Conservation (phyloP, 352 stramenopile species). For the Phytophthora litchii region DNA sequence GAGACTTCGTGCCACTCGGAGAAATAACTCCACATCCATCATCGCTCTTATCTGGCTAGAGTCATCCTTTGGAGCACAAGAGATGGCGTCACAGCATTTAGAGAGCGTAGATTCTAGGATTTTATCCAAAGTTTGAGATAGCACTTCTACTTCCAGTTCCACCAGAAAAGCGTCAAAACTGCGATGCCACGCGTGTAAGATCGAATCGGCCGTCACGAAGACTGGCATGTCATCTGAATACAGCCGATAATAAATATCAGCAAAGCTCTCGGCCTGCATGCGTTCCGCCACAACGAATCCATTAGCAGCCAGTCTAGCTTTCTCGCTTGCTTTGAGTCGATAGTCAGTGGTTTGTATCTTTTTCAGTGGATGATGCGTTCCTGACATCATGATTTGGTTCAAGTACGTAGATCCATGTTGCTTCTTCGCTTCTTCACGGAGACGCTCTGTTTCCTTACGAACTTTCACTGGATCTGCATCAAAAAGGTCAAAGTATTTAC, state of each 20-base stretch:
- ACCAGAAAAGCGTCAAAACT: conserved; percentile 41
- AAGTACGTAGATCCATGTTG: conserved; percentile 3
- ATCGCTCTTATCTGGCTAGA: neutral
- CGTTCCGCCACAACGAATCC: conserved; percentile 25
- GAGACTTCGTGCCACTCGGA: conserved; percentile 20
- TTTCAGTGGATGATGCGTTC: conserved; percentile 17
- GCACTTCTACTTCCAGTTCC: conserved; percentile 15
- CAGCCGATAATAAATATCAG: conserved; percentile 33
- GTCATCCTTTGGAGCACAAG: neutral
- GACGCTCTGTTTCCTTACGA: neutral
- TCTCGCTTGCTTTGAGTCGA: conserved; percentile 25
- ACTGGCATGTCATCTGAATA: conserved; percentile 42
- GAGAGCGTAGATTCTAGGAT: conserved; percentile 4
- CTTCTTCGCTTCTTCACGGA: conserved; percentile 7
- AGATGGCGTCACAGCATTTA: neutral
- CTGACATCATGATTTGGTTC: conserved; percentile 4
- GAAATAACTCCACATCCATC: conserved; percentile 25
- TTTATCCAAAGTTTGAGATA: conserved; percentile 11
- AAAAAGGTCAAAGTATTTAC: conserved; percentile 22
- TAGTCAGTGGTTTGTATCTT: conserved; percentile 28
- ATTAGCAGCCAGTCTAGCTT: conserved; percentile 16
- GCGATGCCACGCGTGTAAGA: conserved; percentile 48
- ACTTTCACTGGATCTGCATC: conserved; percentile 2
- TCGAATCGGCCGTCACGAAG: conserved; percentile 39
- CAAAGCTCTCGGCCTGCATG: conserved; percentile 37